Conservation (phyloP, 306 rosid genomes). For the Ammopiptanthus mongolicus region DNA sequence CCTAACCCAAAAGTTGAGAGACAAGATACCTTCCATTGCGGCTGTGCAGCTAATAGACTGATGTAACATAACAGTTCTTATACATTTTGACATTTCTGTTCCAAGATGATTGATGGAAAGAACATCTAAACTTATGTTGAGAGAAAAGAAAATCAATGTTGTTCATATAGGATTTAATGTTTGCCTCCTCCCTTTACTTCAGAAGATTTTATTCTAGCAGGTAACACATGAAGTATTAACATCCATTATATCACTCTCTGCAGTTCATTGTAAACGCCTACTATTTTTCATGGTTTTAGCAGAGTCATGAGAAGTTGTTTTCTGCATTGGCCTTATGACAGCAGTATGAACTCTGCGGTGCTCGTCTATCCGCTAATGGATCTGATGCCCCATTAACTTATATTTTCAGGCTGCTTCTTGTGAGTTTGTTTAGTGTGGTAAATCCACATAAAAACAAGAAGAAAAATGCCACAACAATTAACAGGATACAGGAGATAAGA, state of each 20-base stretch:
- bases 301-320: background rate
- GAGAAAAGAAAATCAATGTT: background rate
- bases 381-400: background rate
- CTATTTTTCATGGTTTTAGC: background rate
- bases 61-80: constrained; percentile 24
- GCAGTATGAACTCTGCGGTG: background rate
- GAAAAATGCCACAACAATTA: background rate
- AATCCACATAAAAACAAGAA: background rate
- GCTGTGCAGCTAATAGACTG: constrained; percentile 82
- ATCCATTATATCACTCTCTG: background rate
- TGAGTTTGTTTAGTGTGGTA: background rate
- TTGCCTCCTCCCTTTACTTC: background rate
- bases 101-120: background rate
- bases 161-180: background rate
- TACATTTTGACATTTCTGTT: constrained; percentile 9
- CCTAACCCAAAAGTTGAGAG: constrained; percentile 84
- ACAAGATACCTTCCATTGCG: constrained; percentile 83
- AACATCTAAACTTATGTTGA: background rate
- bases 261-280: background rate
- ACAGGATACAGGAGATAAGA: background rate
- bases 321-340: background rate
- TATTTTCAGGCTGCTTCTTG: background rate
- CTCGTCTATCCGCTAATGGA: background rate
- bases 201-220: background rate
- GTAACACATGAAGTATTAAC: background rate